Base-by-base conservation (phyloP, 2,329 filamentous ascomycete species). In the Rugonectria rugulosa region DNA sequence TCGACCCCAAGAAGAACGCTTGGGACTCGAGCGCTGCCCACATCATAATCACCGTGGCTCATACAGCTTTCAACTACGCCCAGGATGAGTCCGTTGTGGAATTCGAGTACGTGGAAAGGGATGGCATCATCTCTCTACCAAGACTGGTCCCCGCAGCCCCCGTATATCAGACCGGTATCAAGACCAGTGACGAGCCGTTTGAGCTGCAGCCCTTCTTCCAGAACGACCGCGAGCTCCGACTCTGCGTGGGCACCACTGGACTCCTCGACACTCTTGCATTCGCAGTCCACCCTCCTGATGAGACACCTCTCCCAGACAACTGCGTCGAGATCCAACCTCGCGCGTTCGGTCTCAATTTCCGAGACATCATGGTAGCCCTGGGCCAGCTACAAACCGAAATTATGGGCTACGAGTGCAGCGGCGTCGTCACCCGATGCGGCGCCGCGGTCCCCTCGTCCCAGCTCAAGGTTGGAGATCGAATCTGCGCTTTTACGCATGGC, bases 291-390 rank as follows among this genome's bases (percentile, higher is more conserved):
- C n/a, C n/a, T n/a, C n/a, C n/a, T n/a, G n/a, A n/a, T n/a, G n/a
- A n/a, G n/a, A n/a, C n/a, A n/a, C n/a, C n/a, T n/a, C n/a, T n/a
- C n/a, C n/a, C n/a, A n/a, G n/a, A n/a, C n/a, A n/a, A n/a, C n/a
- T n/a, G n/a, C n/a, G n/a, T 52, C 1, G 40, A 46, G 9, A 26
- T 62, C 19, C 41, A 57, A 20, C 15, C 45, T 17, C 36, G 32
- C 3, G 40, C 45, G 4, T 50, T 40, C 27, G 48, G 54, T 19
- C 19, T 57, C 48, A 57, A 53, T 23, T 57, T 53, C 48, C 47
- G 48, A 4, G 54, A 71, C n/a, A 45, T 69, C 17, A 34, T 70
- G 36, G 54, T 64, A 3, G 56, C 61, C 1, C 59, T 65, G 9
- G 66, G 67, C 1, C 51, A 62, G 24, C 37, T 65, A 6, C 62